Base-by-base conservation (phyloP, 257 asterid genomes). In the Catharanthus roseus region DNA sequence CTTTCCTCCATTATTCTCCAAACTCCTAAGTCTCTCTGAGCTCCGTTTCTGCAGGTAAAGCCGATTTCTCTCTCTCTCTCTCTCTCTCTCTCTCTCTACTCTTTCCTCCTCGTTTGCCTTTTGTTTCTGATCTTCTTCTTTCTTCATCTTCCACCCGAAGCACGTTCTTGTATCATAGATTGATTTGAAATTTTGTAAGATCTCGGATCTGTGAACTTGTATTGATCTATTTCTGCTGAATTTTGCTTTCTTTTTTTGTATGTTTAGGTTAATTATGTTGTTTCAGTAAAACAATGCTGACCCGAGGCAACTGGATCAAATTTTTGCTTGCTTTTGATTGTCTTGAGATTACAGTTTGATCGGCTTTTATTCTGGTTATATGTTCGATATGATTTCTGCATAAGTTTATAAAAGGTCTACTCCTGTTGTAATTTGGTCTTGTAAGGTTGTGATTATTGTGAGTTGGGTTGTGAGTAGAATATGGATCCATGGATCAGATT, bases 1-100 rank as follows among this genome's bases (percentile, higher is more conserved):
- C 19, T 47, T 47, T 42, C 49, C 49, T 45, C 51, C n/a, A 45
- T 45, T 45, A 13, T 12, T 49, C 19, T 18, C 24, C 55, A 3
- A 16, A 49, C 65, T 12, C 55, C 3, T 24, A 11, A 38, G 42
- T 38, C 42, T 8, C 3, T 3, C 42, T 3, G 0, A 47, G 41
- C 74, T 45, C 60, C 73, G 28, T 10, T 74, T 42, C 16, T 5
- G 24, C 49, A 74, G 78, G 78, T 73, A 65, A 23, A 49, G 19
- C 38, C 8, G 8, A 38, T 29, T 26, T n/a, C n/a, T n/a, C n/a
- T n/a, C n/a, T n/a, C n/a, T n/a, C n/a, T n/a, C n/a, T n/a, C n/a
- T n/a, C 39, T 13, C 49, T 16, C 10, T 1, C 31, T 19, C 7
- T 56, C 16, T 19, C 76, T 18, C 33, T 16, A 28, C 29, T 36